Base-by-base conservation (phyloP, 1,139 yeast species). In the Yamadazyma atmosphaerica region DNA sequence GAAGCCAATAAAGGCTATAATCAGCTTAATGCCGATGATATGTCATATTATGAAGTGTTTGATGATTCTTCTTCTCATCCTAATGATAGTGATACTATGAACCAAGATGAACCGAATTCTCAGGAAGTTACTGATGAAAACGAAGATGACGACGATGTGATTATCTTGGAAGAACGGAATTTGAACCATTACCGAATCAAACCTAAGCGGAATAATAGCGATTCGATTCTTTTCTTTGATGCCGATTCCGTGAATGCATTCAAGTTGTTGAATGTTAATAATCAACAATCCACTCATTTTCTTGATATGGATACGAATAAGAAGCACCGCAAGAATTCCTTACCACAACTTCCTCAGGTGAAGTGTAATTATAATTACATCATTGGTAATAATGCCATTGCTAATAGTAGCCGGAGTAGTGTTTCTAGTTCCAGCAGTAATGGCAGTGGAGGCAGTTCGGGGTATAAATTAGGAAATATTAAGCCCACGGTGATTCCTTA, bases 301-400 rank as follows among this genome's bases (percentile, higher is more conserved):
- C 43, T 35, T 49, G 43, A 36, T 35, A 30, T 46, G 51, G 29
- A 33, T 22, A 43, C 55, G n/a, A 28, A 28, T 28, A 68, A 68
- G 54, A 80, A 80, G 50, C 81, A 79, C 54, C 63, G 89, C 49
- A 83, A 88, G 0, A 79, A 79, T 46, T 82, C 89, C 0, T 61
- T 83, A 36, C 90, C 92, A 0, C 92, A 84, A 54, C 61, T 83
- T 33, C 85, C 89, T 0, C 77, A 76, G 42, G 77, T 62, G 3
- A 65, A 59, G 39, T 72, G 77, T 45, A 63, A 68, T 43, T 72
- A 72, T 50, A 65, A 63, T 40, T 65, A 67, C 40, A 49, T 68
- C 7, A 72, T 73, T 27, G 60, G 56, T 36, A 61, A 65, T 40
- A 67, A 68, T 40, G 29, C 29, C n/a, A 13, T 23, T 8, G 26